These are phyloP conservation scores for Escovopsis weberi DNA, from an alignment of 2,329 filamentous ascomycete species.

Conservation along the genomic window DNA sequence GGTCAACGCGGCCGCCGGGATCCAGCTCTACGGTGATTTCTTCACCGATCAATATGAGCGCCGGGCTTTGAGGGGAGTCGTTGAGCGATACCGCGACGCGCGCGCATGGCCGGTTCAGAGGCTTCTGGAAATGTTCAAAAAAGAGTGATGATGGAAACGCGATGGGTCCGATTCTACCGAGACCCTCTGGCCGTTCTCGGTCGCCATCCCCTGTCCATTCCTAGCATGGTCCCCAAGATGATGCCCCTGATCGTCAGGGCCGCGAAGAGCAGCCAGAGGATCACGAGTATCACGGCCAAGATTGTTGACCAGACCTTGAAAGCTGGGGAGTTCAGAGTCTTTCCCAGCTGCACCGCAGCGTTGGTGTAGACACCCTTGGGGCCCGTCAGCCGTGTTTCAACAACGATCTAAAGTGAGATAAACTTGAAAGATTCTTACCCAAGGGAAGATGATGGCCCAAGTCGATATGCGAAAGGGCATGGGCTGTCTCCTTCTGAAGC, in stretches of 20 bases:
- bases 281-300: constrained; percentile 19
- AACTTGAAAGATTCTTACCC: constrained; percentile 14
- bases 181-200: background rate
- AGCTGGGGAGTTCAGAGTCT: constrained; percentile 21
- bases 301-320: constrained; percentile 24
- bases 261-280: constrained; percentile 13
- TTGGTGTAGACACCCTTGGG: constrained; percentile 24
- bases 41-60: constrained; percentile 26
- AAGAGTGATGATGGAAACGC: background rate
- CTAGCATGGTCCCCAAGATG: background rate
- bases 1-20: constrained; percentile 24
- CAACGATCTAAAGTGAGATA: background rate
- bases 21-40: constrained; percentile 27
- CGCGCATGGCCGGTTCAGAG: constrained; percentile 25
- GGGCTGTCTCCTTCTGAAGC: constrained; percentile 6
- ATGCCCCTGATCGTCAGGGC: background rate
- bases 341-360: constrained; percentile 21
- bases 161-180: constrained; percentile 1
- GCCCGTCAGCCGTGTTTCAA: background rate
- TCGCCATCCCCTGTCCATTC: background rate
- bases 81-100: constrained; percentile 29
- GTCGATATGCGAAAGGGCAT: constrained; percentile 16
- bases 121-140: constrained; percentile 21
- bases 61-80: constrained; percentile 21
- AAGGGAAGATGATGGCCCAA: constrained; percentile 25